These are phyloP conservation scores for Hymenotorrendiella dingleyae DNA, from an alignment of 2,329 filamentous ascomycete species.

Conservation along the genomic window DNA sequence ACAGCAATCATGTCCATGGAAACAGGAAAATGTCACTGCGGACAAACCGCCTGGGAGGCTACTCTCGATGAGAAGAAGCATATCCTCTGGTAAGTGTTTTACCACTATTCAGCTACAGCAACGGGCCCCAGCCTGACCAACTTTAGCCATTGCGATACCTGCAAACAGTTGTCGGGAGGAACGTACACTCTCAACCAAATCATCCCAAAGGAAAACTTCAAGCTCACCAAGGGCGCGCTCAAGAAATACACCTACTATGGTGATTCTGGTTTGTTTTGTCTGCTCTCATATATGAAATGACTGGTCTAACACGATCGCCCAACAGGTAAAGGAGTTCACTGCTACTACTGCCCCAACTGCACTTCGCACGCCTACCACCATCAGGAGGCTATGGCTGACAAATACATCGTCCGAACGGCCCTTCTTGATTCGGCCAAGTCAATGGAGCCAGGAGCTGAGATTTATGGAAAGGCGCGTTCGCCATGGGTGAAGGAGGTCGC, in stretches of 20 bases:
- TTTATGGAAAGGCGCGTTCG: constrained; percentile 47
- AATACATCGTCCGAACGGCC: constrained; percentile 45
- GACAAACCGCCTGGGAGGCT: constrained; percentile 45
- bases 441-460: constrained; percentile 46
- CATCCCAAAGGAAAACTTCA: constrained; percentile 35
- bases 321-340: constrained; percentile 46
- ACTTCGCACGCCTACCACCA: constrained; percentile 48
- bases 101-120: too few relatives aligned
- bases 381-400: constrained; percentile 46
- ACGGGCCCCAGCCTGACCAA: too few relatives aligned
- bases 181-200: constrained; percentile 52
- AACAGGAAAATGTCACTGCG: constrained; percentile 48
- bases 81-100: constrained; percentile 30
- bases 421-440: constrained; percentile 41
- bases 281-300: too few relatives aligned
- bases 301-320: constrained; percentile 3
- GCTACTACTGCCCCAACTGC: constrained; percentile 52
- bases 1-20: constrained; percentile 8
- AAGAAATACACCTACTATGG: constrained; percentile 50
- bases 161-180: constrained; percentile 62
- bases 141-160: constrained; percentile 50
- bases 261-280: constrained; percentile 38
- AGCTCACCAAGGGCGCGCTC: constrained; percentile 45
- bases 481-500: constrained; percentile 48
- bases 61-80: constrained; percentile 41